These are phyloP conservation scores for Mycena rosella DNA, from an alignment of 768 basidiomycete genomes.

Conservation along the genomic window DNA sequence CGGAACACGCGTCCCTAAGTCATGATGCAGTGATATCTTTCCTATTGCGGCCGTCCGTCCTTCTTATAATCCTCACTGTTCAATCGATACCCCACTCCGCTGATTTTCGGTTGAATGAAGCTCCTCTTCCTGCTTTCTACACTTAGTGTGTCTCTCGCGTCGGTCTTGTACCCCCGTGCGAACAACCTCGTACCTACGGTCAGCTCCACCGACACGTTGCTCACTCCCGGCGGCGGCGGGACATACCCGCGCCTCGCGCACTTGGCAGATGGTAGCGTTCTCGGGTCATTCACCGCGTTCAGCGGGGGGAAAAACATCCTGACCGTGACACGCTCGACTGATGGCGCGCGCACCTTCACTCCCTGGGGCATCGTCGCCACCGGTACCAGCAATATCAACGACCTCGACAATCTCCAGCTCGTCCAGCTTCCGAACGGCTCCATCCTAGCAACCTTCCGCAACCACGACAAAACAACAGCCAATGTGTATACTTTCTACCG, in stretches of 20 bases:
- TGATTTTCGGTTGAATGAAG: constrained; percentile 2
- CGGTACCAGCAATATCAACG: constrained; percentile 25
- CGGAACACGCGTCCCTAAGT: no score
- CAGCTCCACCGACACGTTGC: constrained; percentile 1
- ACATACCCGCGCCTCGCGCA: constrained; percentile 35
- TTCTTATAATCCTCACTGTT: no score
- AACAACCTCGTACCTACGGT: constrained; percentile 31
- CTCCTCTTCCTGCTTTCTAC: constrained; percentile 17
- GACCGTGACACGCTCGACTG: constrained; percentile 33
- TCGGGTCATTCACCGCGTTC: constrained; percentile 23
- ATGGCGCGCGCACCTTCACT: constrained; percentile 25
- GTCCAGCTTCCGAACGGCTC: constrained; percentile 31
- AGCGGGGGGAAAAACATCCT: constrained; percentile 18
- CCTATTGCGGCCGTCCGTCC: no score
- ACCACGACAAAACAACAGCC: constrained; percentile 29
- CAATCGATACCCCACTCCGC: no score
- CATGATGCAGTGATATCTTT: no score
- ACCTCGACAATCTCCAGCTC: constrained; percentile 33
- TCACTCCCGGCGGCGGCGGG: constrained; percentile 14
- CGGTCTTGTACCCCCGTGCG: constrained; percentile 14
- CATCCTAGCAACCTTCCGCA: constrained; percentile 31
- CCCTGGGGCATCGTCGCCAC: constrained; percentile 25
- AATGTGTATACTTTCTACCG: constrained; percentile 15
- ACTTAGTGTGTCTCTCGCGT: not conserved
- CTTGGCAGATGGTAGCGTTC: constrained; percentile 34